These are phyloP conservation scores for Diaporthe sp. DNA, from an alignment of 2,329 filamentous ascomycete species.

Conservation along the genomic window DNA sequence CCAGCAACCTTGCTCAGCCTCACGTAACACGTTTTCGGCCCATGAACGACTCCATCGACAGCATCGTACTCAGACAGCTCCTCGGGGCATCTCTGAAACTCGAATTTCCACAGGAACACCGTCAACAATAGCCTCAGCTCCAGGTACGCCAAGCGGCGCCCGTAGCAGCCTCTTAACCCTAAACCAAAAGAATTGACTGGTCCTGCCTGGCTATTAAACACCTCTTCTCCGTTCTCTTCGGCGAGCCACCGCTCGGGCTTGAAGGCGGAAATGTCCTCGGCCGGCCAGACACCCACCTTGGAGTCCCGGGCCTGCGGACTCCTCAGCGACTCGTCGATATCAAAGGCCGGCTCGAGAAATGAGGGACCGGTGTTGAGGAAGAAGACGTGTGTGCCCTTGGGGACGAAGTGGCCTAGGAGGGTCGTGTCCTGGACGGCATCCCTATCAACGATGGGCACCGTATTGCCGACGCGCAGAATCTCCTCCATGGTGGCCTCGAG, in stretches of 20 bases:
- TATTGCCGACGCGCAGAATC: slow-evolving; percentile 56
- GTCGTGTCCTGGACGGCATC: slow-evolving; percentile 51
- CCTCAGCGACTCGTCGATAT: slow-evolving; percentile 22
- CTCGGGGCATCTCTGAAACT: slow-evolving; percentile 41
- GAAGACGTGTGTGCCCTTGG: slow-evolving; percentile 54
- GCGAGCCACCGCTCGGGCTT: slow-evolving; percentile 31
- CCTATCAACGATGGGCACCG: slow-evolving; percentile 58
- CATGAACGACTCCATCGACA: slow-evolving; percentile 28
- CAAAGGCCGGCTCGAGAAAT: slow-evolving; percentile 11
- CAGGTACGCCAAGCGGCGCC: slow-evolving; percentile 42
- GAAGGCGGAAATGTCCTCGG: slow-evolving; percentile 21
- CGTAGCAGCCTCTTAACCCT: slow-evolving; percentile 43
- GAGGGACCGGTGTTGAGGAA: slow-evolving; percentile 49
- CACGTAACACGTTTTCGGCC: slow-evolving; percentile 28
- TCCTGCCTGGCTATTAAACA: slow-evolving; percentile 40
- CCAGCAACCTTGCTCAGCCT: slow-evolving; percentile 5
- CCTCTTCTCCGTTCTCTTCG: not conserved
- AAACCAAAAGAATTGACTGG: slow-evolving; percentile 41
- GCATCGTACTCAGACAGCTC: slow-evolving; percentile 25
- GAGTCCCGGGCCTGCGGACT: slow-evolving; percentile 15
- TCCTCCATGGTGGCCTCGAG: slow-evolving; percentile 59
- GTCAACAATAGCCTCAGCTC: slow-evolving; percentile 42
- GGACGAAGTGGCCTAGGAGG: slow-evolving; percentile 52
- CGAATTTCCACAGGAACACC: slow-evolving; percentile 44
- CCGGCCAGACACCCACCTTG: slow-evolving; percentile 13